A percentile compares a stretch with the other conserved stretches of the same genome.
Evolutionary conservation across 1,284 basidiomycete species (phyloP).

Genomic region (Schizophyllum amplum): DNA sequence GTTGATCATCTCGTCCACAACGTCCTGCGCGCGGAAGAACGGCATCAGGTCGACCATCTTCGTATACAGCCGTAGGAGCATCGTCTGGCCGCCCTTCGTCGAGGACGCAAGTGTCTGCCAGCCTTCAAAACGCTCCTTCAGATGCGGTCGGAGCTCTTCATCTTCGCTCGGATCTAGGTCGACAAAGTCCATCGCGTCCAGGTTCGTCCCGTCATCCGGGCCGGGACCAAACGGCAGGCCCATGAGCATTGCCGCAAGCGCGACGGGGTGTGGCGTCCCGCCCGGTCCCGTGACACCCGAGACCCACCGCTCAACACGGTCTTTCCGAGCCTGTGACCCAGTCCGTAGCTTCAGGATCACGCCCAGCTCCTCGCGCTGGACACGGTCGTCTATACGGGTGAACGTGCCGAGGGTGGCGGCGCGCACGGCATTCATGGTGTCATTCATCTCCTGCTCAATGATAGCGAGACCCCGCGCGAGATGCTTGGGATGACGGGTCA

Average conservation of each 20-base stretch:
- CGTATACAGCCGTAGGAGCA: conserved; percentile 32
- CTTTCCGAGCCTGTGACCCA: conserved; percentile 29
- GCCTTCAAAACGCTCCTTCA: conserved; percentile 46
- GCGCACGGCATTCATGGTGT: conserved; percentile 33
- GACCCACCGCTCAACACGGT: conserved; percentile 45
- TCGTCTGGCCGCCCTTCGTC: conserved; percentile 26
- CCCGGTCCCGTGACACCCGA: conserved; percentile 38
- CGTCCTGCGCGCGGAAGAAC: conserved; percentile 39
- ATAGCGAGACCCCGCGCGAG: conserved; percentile 30
- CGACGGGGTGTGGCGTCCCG: conserved; percentile 39
- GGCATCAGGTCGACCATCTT: conserved; percentile 45
- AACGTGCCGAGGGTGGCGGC: conserved; percentile 37
- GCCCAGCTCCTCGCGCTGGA: conserved; percentile 30
- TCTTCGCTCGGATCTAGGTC: too few species aligned
- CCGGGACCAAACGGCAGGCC: conserved; percentile 40
- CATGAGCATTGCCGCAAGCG: conserved; percentile 61
- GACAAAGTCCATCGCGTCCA: conserved; percentile 36
- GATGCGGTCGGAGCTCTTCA: conserved; percentile 48
- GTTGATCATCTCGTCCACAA: conserved; percentile 53
- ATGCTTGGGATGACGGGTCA: conserved; percentile 24
- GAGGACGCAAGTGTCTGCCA: conserved; percentile 36
- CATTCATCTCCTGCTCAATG: conserved; percentile 42
- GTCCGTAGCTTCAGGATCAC: conserved; percentile 36
- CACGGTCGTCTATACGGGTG: conserved; percentile 33
- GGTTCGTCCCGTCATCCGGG: conserved; percentile 34